Evolutionary conservation across 306 rosid species (phyloP).

Genomic region (Elaeagnus macrophylla): DNA sequence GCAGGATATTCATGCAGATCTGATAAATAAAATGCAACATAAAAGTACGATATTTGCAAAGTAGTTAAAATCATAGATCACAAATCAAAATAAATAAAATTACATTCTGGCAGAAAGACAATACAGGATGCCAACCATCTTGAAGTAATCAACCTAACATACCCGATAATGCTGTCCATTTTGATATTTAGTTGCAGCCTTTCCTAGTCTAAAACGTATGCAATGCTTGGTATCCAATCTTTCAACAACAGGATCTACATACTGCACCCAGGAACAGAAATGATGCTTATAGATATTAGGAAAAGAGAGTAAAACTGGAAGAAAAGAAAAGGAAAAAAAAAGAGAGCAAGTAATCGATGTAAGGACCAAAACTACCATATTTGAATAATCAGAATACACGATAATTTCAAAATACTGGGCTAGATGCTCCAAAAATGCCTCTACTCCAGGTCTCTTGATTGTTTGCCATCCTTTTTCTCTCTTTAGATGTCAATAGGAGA

Average conservation of each 20-base stretch:
- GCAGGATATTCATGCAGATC: too few relatives aligned
- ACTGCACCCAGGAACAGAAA: constrained; percentile 42
- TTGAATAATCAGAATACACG: constrained; percentile 78
- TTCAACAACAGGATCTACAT: constrained; percentile 89
- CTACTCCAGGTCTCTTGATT: constrained; percentile 94
- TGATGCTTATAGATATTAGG: constrained; percentile 2
- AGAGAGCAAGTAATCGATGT: constrained; percentile 8
- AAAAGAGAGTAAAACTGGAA: too few relatives aligned
- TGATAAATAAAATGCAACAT: too few relatives aligned
- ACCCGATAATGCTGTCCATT: constrained; percentile 90
- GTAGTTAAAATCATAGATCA: neutral
- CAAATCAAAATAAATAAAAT: neutral
- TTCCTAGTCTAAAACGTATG: constrained; percentile 67
- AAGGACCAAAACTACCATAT: constrained; percentile 47
- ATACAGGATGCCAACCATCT: neutral
- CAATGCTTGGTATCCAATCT: constrained; percentile 84
- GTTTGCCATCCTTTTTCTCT: constrained; percentile 98
- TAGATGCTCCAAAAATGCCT: constrained; percentile 91
- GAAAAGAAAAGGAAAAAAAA: neutral
- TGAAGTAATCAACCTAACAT: constrained; percentile 18
- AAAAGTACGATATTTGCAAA: too few relatives aligned
- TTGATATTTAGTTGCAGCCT: constrained; percentile 87
- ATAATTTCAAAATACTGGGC: constrained; percentile 81
- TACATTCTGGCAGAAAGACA: neutral
- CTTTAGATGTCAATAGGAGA: constrained; percentile 40